A percentile compares a stretch with the other conserved stretches of the same genome.
Evolutionary conservation across 2,329 filamentous ascomycete genomes (phyloP).

Genomic region (Colletotrichum sp.): DNA sequence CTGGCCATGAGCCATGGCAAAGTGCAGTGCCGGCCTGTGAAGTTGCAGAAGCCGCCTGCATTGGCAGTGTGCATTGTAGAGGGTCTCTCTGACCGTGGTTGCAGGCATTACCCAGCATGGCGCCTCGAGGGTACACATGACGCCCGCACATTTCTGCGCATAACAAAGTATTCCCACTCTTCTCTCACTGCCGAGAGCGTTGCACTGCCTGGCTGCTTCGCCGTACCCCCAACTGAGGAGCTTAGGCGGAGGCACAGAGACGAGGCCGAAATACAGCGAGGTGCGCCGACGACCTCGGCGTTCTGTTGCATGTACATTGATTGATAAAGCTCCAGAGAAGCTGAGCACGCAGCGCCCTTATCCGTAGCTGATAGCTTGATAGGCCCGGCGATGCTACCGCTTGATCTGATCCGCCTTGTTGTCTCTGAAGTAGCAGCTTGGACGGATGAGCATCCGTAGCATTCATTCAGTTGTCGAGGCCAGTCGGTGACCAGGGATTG

Average conservation of each 20-base stretch:
- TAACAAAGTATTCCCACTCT: constrained; percentile 17
- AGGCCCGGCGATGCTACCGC: neutral
- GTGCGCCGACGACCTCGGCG: neutral
- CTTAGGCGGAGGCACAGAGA: neutral
- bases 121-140: constrained; percentile 4
- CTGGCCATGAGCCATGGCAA: constrained; percentile 1
- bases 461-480: neutral
- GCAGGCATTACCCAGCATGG: constrained; percentile 14
- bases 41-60: constrained; percentile 8
- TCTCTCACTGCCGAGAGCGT: neutral
- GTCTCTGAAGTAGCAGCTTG: neutral
- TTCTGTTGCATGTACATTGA: neutral
- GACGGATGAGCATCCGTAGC: neutral
- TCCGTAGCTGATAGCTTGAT: neutral
- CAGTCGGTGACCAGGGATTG: neutral
- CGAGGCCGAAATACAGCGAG: neutral
- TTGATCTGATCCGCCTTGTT: neutral
- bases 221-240: neutral
- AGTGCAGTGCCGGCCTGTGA: constrained; percentile 1
- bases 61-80: constrained; percentile 4
- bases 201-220: constrained; percentile 4
- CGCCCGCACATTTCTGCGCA: constrained; percentile 2
- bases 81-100: neutral
- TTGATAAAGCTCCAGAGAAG: neutral
- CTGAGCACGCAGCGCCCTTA: neutral